Conservation (phyloP, 73 alveolate species). For the Symbiodinium pilosum region DNA sequence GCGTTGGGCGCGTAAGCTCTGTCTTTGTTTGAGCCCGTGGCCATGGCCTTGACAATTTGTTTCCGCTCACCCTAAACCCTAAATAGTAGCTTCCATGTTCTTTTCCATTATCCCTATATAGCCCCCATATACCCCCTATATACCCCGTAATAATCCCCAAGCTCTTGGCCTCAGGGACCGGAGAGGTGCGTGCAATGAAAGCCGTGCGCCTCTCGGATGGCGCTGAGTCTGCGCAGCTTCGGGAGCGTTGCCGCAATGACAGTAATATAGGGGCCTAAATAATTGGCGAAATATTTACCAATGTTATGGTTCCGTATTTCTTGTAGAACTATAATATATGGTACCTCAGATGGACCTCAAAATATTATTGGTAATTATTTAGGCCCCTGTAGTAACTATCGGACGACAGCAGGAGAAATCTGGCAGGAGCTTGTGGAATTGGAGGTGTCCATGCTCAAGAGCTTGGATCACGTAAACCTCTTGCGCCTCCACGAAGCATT, state of each 20-base stretch:
- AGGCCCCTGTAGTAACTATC: too few species aligned
- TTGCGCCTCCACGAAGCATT: constrained; percentile 82
- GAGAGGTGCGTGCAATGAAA: constrained; percentile 57
- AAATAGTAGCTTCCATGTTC: too few species aligned
- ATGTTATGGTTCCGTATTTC: too few species aligned
- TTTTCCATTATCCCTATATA: too few species aligned
- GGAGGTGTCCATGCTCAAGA: not conserved
- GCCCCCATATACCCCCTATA: not conserved
- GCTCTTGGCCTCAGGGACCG: constrained; percentile 40
- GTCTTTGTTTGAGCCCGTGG: too few species aligned
- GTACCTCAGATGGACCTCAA: too few species aligned
- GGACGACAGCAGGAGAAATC: not conserved
- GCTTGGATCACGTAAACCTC: constrained; percentile 78
- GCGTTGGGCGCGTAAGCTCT: too few species aligned
- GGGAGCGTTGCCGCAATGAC: not conserved
- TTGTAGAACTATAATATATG: too few species aligned
- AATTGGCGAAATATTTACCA: too few species aligned
- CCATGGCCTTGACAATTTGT: too few species aligned
- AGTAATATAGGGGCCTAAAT: too few species aligned
- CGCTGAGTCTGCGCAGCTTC: constrained; percentile 24
- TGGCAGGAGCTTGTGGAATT: not conserved
- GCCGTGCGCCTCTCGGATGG: constrained; percentile 56
- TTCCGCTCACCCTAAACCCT: not conserved
- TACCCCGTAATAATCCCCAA: not conserved
- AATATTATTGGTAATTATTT: too few species aligned